Evolutionary conservation across 352 stramenopile species (phyloP).

Genomic region (Pythium diclinum): DNA sequence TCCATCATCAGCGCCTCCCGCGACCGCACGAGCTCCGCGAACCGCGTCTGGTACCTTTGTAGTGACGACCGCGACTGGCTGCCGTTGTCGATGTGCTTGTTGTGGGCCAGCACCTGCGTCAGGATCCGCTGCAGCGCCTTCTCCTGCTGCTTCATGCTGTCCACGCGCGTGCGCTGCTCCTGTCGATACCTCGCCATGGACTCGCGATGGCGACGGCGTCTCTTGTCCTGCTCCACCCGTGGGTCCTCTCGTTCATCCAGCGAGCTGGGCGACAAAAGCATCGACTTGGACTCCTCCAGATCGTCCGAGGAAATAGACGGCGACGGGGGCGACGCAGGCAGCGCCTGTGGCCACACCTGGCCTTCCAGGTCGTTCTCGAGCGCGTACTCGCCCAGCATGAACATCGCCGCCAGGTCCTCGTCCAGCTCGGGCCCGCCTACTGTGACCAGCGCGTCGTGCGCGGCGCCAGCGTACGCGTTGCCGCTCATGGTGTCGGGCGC

Average conservation of each 20-base stretch:
- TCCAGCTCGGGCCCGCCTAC: conserved; percentile 16
- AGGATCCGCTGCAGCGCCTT: conserved; percentile 18
- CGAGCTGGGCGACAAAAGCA: conserved; percentile 5
- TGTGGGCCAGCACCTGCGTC: conserved; percentile 20
- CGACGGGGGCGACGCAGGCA: background rate
- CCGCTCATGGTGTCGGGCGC: conserved; percentile 8
- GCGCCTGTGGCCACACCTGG: conserved; percentile 1
- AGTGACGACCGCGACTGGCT: background rate
- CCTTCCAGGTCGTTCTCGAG: conserved; percentile 15
- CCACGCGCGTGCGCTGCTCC: conserved; percentile 21
- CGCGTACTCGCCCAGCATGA: conserved; percentile 24
- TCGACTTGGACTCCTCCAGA: conserved; percentile 3
- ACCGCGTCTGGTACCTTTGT: conserved; percentile 13
- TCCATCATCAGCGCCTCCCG: conserved; percentile 19
- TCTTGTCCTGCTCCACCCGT: conserved; percentile 3
- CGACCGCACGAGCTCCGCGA: conserved; percentile 22
- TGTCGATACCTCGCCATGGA: conserved; percentile 25
- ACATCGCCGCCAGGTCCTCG: conserved; percentile 18
- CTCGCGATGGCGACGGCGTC: conserved; percentile 20
- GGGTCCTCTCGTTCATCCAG: conserved; percentile 10
- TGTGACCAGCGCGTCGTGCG: conserved; percentile 8
- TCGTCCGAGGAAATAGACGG: background rate
- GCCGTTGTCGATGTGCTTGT: conserved; percentile 16
- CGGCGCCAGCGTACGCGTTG: background rate
- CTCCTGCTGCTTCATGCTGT: conserved; percentile 16